Conservation (phyloP, 2,329 filamentous ascomycete genomes). For the Emmonsiellopsis sp. region DNA sequence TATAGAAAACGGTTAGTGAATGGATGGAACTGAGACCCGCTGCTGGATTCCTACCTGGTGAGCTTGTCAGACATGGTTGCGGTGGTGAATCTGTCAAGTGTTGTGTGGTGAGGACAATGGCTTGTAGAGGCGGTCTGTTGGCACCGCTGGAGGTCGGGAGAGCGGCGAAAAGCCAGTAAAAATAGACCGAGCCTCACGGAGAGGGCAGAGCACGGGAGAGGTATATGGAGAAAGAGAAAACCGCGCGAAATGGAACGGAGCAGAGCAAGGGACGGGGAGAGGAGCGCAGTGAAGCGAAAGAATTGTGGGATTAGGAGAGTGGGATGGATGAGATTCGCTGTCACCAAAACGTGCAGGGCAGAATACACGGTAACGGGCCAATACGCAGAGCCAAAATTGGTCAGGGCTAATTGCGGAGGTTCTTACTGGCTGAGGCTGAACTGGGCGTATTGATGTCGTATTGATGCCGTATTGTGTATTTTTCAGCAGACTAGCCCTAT, state of each 20-base stretch:
- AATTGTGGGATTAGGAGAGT: not conserved
- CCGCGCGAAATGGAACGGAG: constrained; percentile 4
- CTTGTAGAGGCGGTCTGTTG: not conserved
- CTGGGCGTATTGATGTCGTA: not conserved
- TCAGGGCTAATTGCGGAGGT: not conserved
- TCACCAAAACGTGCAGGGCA: not conserved
- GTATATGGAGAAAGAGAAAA: constrained; percentile 1
- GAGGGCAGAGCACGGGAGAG: constrained; percentile 4
- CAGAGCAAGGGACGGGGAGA: not conserved
- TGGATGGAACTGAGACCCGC: constrained; percentile 7
- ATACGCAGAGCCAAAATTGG: not conserved
- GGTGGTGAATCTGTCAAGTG: constrained; percentile 4
- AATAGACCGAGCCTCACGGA: not conserved
- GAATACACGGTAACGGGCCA: not conserved
- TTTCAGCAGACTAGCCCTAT: too few relatives aligned
- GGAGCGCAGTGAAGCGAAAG: not conserved
- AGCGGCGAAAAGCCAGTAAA: not conserved
- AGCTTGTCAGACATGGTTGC: constrained; percentile 81
- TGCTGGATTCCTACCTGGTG: constrained; percentile 63
- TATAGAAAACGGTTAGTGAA: constrained; percentile 30
- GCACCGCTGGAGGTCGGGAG: not conserved
- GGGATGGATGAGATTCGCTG: not conserved
- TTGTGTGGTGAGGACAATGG: not conserved
- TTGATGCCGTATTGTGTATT: too few relatives aligned
- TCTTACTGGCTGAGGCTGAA: not conserved